Base-by-base conservation (phyloP, 192 early-diverging fungal genomes). In the Gaertneriomyces semiglobifer region DNA sequence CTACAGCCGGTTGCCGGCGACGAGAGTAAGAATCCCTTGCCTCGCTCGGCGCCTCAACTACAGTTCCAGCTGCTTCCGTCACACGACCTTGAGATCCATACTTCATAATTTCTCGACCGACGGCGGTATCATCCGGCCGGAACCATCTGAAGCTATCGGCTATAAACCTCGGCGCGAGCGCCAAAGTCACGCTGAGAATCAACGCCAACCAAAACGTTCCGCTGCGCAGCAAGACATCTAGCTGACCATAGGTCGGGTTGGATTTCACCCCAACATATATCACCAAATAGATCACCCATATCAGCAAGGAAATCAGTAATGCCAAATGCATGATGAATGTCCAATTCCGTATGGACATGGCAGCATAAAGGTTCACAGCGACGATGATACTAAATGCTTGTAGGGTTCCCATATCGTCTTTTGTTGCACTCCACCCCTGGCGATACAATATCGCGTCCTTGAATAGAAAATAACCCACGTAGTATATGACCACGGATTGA, bases 401-500 rank as follows among this genome's bases (percentile, higher is more conserved):
- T 5, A 87, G 79, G 0, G 90, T 92, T 47, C 90, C 89, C 66
- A 98, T 81, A 41, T 89, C 87, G 16, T 86, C 79, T 42, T 78
- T 68, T 40, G 86, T 86, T 41, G 77, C 71, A 14, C 75, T 76
- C 14, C 70, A 65, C 7, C 92, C 92, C 40, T 72, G 60, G 4
- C 62, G 44, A 70, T 87, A 74, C 6, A 80, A 64, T 1, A 83
- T 71, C 18, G 63, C 48, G 62, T 86, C 84, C 39, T 79, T 83
- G 46, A 88, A 82, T 41, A 87, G 69, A 51, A 87, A 83, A 68
- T 88, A 88, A 40, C 83, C 82, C 71, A 91, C 92, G 72, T 85
- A 98, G 53, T 90, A 90, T 10, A 65, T 64, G 48, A 95, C 84
- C 9, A 93, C 66, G 5, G 93, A 96, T 79, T 98, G 94, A 84